Evolutionary conservation across 768 basidiomycete genomes (phyloP).

Genomic region (Tylopilus felleus): DNA sequence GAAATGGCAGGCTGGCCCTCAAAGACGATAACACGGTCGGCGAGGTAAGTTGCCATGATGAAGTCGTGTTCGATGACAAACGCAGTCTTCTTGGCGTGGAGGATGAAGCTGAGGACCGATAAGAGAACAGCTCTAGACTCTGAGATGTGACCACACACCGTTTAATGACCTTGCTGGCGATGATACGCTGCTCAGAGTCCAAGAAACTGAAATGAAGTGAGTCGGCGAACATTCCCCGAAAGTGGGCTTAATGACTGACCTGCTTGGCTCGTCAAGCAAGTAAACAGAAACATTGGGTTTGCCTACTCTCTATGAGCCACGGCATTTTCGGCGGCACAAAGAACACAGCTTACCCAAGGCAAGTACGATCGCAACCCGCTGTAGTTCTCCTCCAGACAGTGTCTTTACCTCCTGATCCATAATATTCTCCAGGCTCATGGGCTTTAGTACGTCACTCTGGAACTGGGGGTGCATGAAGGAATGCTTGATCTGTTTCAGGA

Average conservation of each 20-base stretch:
- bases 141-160: conserved; percentile 45
- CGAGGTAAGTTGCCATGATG: conserved; percentile 99
- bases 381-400: conserved; percentile 95
- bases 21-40: conserved; percentile 94
- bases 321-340: not conserved
- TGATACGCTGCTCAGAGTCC: conserved; percentile 99
- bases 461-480: conserved; percentile 99
- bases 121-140: not conserved
- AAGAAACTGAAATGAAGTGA: conserved; percentile 59
- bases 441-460: conserved; percentile 96
- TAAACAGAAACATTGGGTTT: conserved; percentile 85
- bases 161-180: conserved; percentile 97
- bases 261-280: conserved; percentile 92
- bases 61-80: conserved; percentile 99
- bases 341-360: conserved; percentile 60
- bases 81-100: conserved; percentile 95
- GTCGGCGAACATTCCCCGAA: conserved; percentile 1
- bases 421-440: conserved; percentile 91
- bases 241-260: conserved; percentile 37
- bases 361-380: conserved; percentile 94
- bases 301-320: conserved; percentile 35
- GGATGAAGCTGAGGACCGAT: conserved; percentile 64
- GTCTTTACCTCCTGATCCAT: conserved; percentile 99
- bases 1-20: conserved; percentile 81
- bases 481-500: conserved; percentile 91